Conservation (phyloP, 2,329 filamentous ascomycete species). For the Aplosporella prunicola region DNA sequence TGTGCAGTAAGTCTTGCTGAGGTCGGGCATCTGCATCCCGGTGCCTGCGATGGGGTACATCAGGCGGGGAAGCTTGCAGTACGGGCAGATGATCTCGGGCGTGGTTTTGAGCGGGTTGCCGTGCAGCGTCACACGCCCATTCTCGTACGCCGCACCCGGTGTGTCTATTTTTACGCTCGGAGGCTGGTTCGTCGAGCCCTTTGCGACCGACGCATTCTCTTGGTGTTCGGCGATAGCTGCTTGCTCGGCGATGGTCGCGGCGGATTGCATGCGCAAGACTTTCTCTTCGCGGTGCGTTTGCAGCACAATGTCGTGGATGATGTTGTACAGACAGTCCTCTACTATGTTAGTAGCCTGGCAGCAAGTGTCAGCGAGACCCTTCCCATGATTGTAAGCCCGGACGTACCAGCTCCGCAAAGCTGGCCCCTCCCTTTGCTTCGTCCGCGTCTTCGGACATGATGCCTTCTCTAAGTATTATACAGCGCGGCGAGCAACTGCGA, state of each 20-base stretch:
- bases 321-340: slow-evolving; percentile 66
- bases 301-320: slow-evolving; percentile 65
- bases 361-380: too few relatives aligned
- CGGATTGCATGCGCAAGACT: slow-evolving; percentile 56
- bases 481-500: neutral
- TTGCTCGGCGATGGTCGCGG: slow-evolving; percentile 38
- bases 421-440: slow-evolving; percentile 4
- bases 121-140: slow-evolving; percentile 58
- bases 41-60: slow-evolving; percentile 64
- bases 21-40: slow-evolving; percentile 55
- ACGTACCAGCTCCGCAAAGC: slow-evolving; percentile 9
- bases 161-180: slow-evolving; percentile 47
- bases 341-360: slow-evolving; percentile 43
- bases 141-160: slow-evolving; percentile 59
- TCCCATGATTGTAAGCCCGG: too few relatives aligned
- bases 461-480: too few relatives aligned
- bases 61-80: slow-evolving; percentile 64
- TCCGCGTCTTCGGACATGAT: slow-evolving; percentile 7
- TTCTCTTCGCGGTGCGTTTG: slow-evolving; percentile 73
- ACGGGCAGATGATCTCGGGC: slow-evolving; percentile 61
- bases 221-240: slow-evolving; percentile 28
- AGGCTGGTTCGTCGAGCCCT: slow-evolving; percentile 36
- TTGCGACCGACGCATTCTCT: slow-evolving; percentile 47
- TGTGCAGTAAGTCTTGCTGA: slow-evolving; percentile 61
- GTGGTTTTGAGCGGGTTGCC: slow-evolving; percentile 64